phyloP scores from a whole-genome alignment of 2,329 filamentous ascomycete species.

The Fusarium pseudonygamai region DNA sequence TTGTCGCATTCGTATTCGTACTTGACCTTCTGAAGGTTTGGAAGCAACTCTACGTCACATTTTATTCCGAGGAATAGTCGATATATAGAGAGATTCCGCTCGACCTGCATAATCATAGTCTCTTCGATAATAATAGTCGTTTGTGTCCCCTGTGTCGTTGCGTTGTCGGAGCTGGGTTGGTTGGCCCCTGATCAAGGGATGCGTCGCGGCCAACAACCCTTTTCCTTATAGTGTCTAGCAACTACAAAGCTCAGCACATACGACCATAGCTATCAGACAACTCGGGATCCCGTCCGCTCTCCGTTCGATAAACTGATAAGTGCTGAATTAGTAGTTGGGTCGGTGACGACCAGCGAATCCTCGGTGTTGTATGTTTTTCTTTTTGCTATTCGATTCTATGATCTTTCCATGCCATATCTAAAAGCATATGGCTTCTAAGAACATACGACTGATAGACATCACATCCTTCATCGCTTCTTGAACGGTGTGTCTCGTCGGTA shows the following conservation, averaged over 20 bases:
- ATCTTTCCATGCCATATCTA: fast-evolving
- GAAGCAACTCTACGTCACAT: neutral
- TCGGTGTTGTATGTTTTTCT: constrained; percentile 28
- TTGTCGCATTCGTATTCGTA: constrained; percentile 30
- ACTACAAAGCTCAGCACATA: neutral
- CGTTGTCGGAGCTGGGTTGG: neutral
- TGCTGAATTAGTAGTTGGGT: constrained; percentile 29
- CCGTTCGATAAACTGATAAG: constrained; percentile 30
- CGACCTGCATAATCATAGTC: fast-evolving
- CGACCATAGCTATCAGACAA: constrained; percentile 30
- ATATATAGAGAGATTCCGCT: too few species aligned
- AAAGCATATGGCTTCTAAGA: neutral
- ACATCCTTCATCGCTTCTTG: constrained; percentile 1
- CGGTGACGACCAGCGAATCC: constrained; percentile 33
- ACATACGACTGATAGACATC: fast-evolving
- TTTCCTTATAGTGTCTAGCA: neutral
- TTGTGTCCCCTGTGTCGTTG: neutral
- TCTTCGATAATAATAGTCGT: fast-evolving
- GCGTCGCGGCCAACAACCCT: too few species aligned
- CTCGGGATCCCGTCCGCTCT: constrained; percentile 32
- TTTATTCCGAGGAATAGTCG: neutral
- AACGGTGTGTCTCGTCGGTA: constrained; percentile 36
- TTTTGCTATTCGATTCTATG: neutral
- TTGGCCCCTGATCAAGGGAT: neutral
- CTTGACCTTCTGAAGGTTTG: neutral